Evolutionary conservation across 176 grass and related monocot species (phyloP), one percentile per base, ranked within the genome.

Genomic region (Lolium multiflorum): DNA sequence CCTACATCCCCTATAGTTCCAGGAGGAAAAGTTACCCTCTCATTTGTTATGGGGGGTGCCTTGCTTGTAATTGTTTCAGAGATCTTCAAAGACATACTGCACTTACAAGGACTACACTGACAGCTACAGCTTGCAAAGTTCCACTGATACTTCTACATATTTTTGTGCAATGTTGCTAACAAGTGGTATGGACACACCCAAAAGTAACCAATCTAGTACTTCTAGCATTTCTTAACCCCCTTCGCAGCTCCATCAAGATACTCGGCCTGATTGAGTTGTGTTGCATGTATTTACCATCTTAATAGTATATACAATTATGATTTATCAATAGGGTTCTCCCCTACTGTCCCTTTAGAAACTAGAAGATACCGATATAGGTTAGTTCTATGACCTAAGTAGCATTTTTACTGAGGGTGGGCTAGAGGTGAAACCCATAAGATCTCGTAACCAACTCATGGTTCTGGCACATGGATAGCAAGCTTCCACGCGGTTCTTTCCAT

Each of bases 31-130:
- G 18, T 86, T 43, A 92, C 91, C 76, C 88, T 95, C 7, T 78
- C 69, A 12, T 63, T 89, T 73, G 77, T 98, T 50, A 83, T 86
- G 74, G 90, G 93, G 25, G 86, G 90, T 22, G 91, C 96, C 31
- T 66, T 92, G 69, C 14, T 94, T 78, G 88, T 95, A 54, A 95
- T 98, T 11, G 79, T 83, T 80, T 94, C 96, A 28, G 96, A 98
- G 86, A 51, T 98, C 65, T 76, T 94, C 44, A 92, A 94, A 86
- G 91, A 92, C 66, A 67, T 95, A 77, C 67, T 86, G 78, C 88
- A 92, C 52, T 69, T 90, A 44, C 90, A 93, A 71, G 58, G 58
- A 84, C 25, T 84, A 61, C 68, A 84, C 51, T 91, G 85, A 91
- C 69, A 81, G 77, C 18, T 7, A 13, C 24, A 16, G 49, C 18